A percentile compares a stretch with the other conserved stretches of the same genome.
Evolutionary conservation across 805 yeast genomes (phyloP).

Genomic region (Candida adriatica): DNA sequence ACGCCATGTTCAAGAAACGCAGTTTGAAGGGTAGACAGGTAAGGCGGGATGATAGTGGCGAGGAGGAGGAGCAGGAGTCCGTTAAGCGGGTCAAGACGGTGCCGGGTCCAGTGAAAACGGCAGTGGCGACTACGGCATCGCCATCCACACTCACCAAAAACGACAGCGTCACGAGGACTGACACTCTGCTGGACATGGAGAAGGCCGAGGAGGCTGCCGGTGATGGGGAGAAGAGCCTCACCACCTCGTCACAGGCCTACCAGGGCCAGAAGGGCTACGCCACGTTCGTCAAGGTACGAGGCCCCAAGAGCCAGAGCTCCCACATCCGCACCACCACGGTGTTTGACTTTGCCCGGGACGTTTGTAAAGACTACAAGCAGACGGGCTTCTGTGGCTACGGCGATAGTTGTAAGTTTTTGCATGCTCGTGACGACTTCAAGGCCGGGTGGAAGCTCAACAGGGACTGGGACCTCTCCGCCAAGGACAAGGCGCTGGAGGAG

Average conservation of each 20-base stretch:
- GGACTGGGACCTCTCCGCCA: conserved; percentile 55
- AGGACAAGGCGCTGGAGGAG: conserved; percentile 22
- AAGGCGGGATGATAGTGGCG: too few relatives aligned
- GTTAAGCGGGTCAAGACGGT: too few relatives aligned
- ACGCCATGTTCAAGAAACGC: too few relatives aligned
- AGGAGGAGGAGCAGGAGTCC: too few relatives aligned
- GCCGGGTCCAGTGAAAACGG: too few relatives aligned
- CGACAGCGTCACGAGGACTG: conserved; percentile 21
- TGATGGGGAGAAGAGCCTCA: too few relatives aligned
- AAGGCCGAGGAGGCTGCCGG: too few relatives aligned
- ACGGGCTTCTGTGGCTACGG: conserved; percentile 98
- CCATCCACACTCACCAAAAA: conserved; percentile 18
- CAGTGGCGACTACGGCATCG: too few relatives aligned
- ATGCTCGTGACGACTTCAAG: conserved; percentile 78
- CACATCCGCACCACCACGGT: conserved; percentile 60
- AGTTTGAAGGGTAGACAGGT: too few relatives aligned
- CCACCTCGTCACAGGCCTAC: too few relatives aligned
- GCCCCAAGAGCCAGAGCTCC: conserved; percentile 34
- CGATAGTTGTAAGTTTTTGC: conserved; percentile 92
- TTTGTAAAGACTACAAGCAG: conserved; percentile 84
- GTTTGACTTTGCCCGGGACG: conserved; percentile 86
- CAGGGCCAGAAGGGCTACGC: conserved; percentile 24
- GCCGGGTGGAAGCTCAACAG: conserved; percentile 58
- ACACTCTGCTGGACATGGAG: conserved; percentile 5
- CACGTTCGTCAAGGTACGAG: conserved; percentile 22